These are phyloP conservation scores for Penicillium verrucosum DNA, from an alignment of 2,329 filamentous ascomycete species.

Conservation along the genomic window DNA sequence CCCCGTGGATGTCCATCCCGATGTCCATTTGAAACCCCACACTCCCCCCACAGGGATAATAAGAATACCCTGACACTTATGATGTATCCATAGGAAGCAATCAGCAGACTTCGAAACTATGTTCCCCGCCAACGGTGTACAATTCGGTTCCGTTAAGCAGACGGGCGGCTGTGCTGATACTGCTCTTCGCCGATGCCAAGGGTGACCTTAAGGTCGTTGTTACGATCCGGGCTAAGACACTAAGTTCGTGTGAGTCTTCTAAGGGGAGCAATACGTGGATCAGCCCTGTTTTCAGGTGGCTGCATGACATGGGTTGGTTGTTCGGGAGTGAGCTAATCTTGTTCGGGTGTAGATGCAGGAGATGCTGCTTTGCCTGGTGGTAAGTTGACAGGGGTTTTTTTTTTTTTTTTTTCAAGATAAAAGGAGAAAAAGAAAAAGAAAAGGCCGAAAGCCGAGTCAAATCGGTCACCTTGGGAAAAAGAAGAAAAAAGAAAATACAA, in stretches of 20 bases:
- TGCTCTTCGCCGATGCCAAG: conserved; percentile 78
- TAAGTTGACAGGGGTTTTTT: conserved; percentile 47
- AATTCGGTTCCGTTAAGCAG: conserved; percentile 57
- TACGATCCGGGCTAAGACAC: conserved; percentile 58
- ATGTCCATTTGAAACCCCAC: conserved; percentile 12
- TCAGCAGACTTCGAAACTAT: conserved; percentile 56
- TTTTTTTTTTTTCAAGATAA: background rate
- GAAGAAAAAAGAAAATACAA: background rate
- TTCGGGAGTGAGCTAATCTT: conserved; percentile 13
- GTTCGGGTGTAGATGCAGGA: conserved; percentile 57
- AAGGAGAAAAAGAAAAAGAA: background rate
- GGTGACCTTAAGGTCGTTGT: conserved; percentile 71
- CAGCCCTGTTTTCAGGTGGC: conserved; percentile 7
- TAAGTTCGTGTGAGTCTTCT: conserved; percentile 52
- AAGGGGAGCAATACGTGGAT: background rate
- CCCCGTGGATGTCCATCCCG: conserved; percentile 24
- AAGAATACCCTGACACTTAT: background rate
- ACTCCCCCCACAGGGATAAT: conserved; percentile 6
- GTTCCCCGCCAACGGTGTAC: conserved; percentile 57
- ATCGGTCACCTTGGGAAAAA: background rate
- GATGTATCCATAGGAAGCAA: conserved; percentile 43
- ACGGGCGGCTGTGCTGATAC: conserved; percentile 80
- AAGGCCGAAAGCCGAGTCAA: background rate
- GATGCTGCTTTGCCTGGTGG: conserved; percentile 86
- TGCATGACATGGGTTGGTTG: conserved; percentile 18